Percentiles rank a stretch among this genome's conserved stretches.
Conservation (phyloP, 2,329 filamentous ascomycete species). For the Sporothrix dimorphospora region DNA sequence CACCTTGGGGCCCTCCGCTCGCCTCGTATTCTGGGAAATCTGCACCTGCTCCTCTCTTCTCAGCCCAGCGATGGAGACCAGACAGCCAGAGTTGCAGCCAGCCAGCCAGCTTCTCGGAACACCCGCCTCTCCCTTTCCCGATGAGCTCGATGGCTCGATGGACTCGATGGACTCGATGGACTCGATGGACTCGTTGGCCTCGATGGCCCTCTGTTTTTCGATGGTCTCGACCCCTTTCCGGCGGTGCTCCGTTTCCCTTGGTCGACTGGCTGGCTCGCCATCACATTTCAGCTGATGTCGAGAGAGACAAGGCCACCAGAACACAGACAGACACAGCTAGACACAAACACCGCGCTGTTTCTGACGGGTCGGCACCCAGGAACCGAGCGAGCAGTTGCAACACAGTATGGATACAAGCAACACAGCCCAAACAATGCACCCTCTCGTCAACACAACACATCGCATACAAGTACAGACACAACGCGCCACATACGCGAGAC, state of each 20-base stretch:
- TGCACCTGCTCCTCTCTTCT: background rate
- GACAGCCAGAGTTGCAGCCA: background rate
- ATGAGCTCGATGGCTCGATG: background rate
- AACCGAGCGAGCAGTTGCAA: background rate
- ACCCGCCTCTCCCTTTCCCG: background rate
- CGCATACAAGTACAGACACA: background rate
- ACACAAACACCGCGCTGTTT: background rate
- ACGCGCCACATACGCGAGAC: slow-evolving; percentile 20
- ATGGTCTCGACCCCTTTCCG: background rate
- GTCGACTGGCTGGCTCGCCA: too few relatives aligned
- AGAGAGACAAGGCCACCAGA: background rate
- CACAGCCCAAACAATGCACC: too few relatives aligned
- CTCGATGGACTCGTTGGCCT: background rate
- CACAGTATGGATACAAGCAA: background rate
- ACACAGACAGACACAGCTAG: background rate
- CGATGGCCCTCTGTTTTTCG: background rate
- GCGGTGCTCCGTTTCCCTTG: background rate
- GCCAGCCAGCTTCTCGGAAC: background rate
- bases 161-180: background rate
- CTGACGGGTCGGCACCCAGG: background rate
- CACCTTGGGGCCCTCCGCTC: background rate
- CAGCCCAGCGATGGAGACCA: background rate
- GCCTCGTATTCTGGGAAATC: slow-evolving; percentile 3
- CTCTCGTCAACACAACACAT: background rate
- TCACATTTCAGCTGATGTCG: slow-evolving; percentile 11